phyloP scores from a whole-genome alignment of 208 protist species.

The Entamoeba dispar region DNA sequence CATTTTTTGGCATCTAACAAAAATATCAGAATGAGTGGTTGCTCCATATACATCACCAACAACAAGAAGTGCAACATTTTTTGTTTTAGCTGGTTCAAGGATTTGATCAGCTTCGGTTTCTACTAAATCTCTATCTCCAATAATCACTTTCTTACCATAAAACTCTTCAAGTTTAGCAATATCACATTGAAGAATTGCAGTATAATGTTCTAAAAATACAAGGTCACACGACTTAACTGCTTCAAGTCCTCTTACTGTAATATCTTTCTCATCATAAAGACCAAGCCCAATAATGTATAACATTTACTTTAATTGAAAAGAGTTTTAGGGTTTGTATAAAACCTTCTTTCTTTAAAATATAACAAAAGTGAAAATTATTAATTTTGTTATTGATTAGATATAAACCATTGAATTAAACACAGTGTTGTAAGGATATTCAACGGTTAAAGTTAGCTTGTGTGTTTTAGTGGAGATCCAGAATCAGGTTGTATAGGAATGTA shows the following conservation, averaged over 20 bases:
- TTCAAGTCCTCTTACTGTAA: conserved; percentile 81
- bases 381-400: no score
- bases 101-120: conserved; percentile 63
- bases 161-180: conserved; percentile 34
- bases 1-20: conserved; percentile 64
- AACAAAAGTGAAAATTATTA: no score
- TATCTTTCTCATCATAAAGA: conserved; percentile 82
- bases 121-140: conserved; percentile 77
- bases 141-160: conserved; percentile 59
- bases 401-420: no score
- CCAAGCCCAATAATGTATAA: conserved; percentile 80
- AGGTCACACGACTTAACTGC: conserved; percentile 58
- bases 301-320: conserved; percentile 14
- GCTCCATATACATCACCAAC: conserved; percentile 94
- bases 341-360: no score
- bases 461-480: no score
- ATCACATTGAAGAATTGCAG: conserved; percentile 68
- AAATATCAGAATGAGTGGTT: conserved; percentile 91
- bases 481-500: neutral
- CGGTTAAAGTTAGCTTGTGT: no score
- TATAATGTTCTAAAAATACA: conserved; percentile 94
- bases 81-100: conserved; percentile 47
- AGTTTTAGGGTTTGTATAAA: neutral
- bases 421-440: no score
- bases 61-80: conserved; percentile 79